phyloP scores from a whole-genome alignment of 176 grass and related monocot species.

The Pharus latifolius region DNA sequence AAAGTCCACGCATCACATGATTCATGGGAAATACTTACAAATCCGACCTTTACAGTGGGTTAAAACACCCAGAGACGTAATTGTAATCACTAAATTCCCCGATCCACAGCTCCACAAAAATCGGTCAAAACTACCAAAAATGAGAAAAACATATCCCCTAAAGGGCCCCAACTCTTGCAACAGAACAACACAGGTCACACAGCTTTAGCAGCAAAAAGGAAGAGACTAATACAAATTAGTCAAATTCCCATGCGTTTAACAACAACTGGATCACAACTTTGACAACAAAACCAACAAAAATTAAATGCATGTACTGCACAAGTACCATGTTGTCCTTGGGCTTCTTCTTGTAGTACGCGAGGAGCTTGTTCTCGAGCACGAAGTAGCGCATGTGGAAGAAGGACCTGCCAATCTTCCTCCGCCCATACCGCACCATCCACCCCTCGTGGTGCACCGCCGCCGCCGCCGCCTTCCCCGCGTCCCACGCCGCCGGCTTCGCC shows the following conservation, averaged over 20 bases:
- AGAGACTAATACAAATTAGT: too few relatives aligned
- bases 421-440: constrained; percentile 80
- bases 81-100: background rate
- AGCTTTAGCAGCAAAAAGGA: too few relatives aligned
- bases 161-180: background rate
- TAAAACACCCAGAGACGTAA: background rate
- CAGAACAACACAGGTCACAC: background rate
- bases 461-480: background rate
- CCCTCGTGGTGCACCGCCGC: constrained; percentile 47
- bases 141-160: background rate
- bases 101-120: background rate
- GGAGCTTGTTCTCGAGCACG: constrained; percentile 48
- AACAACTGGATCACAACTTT: background rate
- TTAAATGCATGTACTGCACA: background rate
- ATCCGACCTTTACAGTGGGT: background rate
- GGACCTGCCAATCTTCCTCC: constrained; percentile 75
- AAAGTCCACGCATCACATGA: background rate
- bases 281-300: background rate
- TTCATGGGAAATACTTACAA: background rate
- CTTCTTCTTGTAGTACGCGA: constrained; percentile 87
- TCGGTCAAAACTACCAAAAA: background rate
- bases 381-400: constrained; percentile 81
- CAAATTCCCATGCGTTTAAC: too few relatives aligned
- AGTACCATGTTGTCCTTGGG: constrained; percentile 71
- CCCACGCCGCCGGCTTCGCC: background rate